Percentiles rank a stretch among this genome's conserved stretches.
Evolutionary conservation across 2,329 filamentous ascomycete species (phyloP).

Genomic region (Ceratocystis ficicola): DNA sequence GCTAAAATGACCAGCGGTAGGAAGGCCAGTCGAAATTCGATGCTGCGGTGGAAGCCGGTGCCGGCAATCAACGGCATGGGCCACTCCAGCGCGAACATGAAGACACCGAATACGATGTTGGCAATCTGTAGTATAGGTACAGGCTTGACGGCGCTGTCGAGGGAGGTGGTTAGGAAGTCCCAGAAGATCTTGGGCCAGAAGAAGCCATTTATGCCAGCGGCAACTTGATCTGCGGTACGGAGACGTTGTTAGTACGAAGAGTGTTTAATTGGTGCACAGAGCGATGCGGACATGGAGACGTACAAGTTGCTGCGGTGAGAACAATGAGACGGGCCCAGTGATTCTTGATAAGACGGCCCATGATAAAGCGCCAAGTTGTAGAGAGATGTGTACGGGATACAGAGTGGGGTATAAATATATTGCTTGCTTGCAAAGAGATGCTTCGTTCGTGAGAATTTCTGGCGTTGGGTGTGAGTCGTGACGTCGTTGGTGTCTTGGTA

Average conservation of each 20-base stretch:
- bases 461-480: not conserved
- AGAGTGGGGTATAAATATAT: slow-evolving; percentile 3
- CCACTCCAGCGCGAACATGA: slow-evolving; percentile 82
- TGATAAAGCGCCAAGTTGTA: slow-evolving; percentile 30
- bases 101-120: slow-evolving; percentile 70
- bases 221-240: slow-evolving; percentile 61
- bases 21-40: slow-evolving; percentile 72
- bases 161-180: slow-evolving; percentile 86
- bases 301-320: slow-evolving; percentile 70
- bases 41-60: slow-evolving; percentile 66
- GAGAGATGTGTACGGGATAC: slow-evolving; percentile 23
- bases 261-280: not conserved
- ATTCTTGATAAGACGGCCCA: slow-evolving; percentile 99
- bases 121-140: slow-evolving; percentile 80
- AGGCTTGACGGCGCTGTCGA: slow-evolving; percentile 76
- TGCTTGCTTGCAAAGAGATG: not conserved
- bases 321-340: slow-evolving; percentile 95
- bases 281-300: slow-evolving; percentile 25
- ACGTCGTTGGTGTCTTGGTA: slow-evolving; percentile 19
- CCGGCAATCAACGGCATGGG: slow-evolving; percentile 68
- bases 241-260: slow-evolving; percentile 1
- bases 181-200: slow-evolving; percentile 99
- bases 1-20: slow-evolving; percentile 67
- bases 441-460: not conserved
- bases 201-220: slow-evolving; percentile 71